These are phyloP conservation scores for Talaromyces sp. DNA, from an alignment of 2,329 filamentous ascomycete species.

Conservation along the genomic window DNA sequence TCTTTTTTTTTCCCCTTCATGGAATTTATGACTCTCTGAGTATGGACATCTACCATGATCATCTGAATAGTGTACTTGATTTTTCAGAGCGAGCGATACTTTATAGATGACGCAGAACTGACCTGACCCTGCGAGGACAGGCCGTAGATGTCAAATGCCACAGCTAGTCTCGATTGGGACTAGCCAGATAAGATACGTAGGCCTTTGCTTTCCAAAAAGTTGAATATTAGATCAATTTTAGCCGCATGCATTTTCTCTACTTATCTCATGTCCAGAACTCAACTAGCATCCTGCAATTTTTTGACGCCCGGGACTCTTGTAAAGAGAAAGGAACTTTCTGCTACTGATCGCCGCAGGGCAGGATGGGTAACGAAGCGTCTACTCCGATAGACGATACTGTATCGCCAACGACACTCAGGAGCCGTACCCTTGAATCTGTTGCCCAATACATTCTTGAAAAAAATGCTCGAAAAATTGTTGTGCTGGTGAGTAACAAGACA, in stretches of 20 bases:
- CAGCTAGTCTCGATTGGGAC: not conserved
- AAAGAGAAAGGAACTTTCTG: not conserved
- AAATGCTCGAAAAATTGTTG: slow-evolving; percentile 66
- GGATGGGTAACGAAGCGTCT: slow-evolving; percentile 84
- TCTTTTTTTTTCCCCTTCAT: not conserved
- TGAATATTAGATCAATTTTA: not conserved
- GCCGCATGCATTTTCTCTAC: not conserved
- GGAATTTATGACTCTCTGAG: too few species aligned
- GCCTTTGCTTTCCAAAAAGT: not conserved
- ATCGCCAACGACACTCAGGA: slow-evolving; percentile 61
- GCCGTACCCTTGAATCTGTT: slow-evolving; percentile 67
- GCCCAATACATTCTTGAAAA: slow-evolving; percentile 76
- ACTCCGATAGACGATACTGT: slow-evolving; percentile 61
- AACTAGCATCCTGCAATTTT: not conserved
- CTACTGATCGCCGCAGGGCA: not conserved
- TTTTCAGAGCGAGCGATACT: not conserved
- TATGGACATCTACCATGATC: not conserved
- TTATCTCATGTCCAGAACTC: not conserved
- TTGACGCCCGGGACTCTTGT: not conserved
- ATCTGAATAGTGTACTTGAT: not conserved
- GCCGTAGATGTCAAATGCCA: not conserved
- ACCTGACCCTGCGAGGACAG: not conserved
- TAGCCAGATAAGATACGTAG: not conserved
- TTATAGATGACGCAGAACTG: not conserved
- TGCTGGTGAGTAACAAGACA: slow-evolving; percentile 56